Evolutionary conservation across 768 basidiomycete species (phyloP), one percentile per base, ranked within the genome.

Genomic region (Pleurotus giganteus): DNA sequence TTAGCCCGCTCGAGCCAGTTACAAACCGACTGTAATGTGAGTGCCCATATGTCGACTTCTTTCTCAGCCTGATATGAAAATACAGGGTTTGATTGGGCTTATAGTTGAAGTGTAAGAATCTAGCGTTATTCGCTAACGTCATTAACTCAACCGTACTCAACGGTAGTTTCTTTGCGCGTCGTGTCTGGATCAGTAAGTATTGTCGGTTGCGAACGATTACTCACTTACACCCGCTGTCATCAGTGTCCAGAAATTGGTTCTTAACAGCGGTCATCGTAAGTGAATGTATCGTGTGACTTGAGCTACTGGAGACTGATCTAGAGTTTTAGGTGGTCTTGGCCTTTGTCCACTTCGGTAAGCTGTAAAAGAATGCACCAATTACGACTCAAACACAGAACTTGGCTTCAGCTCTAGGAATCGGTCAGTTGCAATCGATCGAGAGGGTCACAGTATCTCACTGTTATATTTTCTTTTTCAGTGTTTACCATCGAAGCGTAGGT

Each of bases 1-100:
- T 56, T 63, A 56, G 61, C 56, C 13, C 47, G 31, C 26, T 19
- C 29, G n/a, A 23, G n/a, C 31, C 19, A 81, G 79, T 58, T 79
- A 23, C 79, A 80, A 71, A 80, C 77, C 13, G 79, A 81, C 62
- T 78, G 74, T 57, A 79, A 79, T 55, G 77, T 77, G 50, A 60
- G 69, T 63, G 24, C 47, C 34, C 23, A 34, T 52, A 32, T 19
- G 34, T 24, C 6, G 3, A 8, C 12, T 43, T n/a, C 9, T 24
- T 42, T 19, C 28, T 36, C 43, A 26, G 55, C n/a, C 54, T 45
- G 34, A 45, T 49, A 21, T 27, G 27, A 24, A 29, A 2, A 17
- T 4, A 3, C 55, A 78, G 76, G 79, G 79, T 17, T 61, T 80
- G 19, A 78, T 80, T 56, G 78, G 77, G 19, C 57, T 80, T 26